Evolutionary conservation across 2,329 filamentous ascomycete species (phyloP).

Genomic region (Alternaria longipes): DNA sequence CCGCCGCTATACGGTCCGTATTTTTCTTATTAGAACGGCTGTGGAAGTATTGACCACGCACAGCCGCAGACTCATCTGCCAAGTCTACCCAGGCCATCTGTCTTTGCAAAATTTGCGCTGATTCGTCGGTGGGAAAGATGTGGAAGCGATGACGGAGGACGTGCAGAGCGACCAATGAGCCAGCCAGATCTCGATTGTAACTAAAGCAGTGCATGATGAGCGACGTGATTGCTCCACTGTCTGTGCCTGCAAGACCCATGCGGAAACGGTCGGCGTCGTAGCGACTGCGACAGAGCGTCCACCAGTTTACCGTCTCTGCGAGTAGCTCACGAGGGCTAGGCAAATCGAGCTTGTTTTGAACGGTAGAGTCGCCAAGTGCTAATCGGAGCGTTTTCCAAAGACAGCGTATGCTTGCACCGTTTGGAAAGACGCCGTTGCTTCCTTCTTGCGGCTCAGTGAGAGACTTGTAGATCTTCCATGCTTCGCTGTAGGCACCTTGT

Average conservation of each 20-base stretch:
- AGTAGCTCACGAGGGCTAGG: constrained; percentile 46
- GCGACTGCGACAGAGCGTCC: constrained; percentile 32
- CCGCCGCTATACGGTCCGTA: constrained; percentile 19
- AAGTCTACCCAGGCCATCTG: constrained; percentile 45
- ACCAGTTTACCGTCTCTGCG: constrained; percentile 44
- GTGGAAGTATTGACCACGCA: constrained; percentile 24
- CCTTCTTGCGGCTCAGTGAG: constrained; percentile 34
- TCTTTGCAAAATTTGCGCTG: constrained; percentile 31
- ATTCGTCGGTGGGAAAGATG: constrained; percentile 38
- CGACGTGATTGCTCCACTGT: constrained; percentile 33
- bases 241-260: constrained; percentile 34
- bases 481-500: constrained; percentile 41
- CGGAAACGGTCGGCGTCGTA: constrained; percentile 40
- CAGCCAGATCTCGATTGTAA: constrained; percentile 43
- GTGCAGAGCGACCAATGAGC: constrained; percentile 48
- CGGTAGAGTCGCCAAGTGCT: constrained; percentile 33
- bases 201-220: constrained; percentile 50
- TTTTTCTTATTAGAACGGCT: constrained; percentile 24
- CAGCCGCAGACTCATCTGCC: constrained; percentile 16
- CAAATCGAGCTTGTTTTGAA: constrained; percentile 29
- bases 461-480: constrained; percentile 40
- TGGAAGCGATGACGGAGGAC: constrained; percentile 36
- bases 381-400: constrained; percentile 48
- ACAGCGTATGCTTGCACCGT: constrained; percentile 40
- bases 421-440: constrained; percentile 35